Conservation (phyloP, 495 filamentous ascomycete species). For the Hyaloscypha bicolor region DNA sequence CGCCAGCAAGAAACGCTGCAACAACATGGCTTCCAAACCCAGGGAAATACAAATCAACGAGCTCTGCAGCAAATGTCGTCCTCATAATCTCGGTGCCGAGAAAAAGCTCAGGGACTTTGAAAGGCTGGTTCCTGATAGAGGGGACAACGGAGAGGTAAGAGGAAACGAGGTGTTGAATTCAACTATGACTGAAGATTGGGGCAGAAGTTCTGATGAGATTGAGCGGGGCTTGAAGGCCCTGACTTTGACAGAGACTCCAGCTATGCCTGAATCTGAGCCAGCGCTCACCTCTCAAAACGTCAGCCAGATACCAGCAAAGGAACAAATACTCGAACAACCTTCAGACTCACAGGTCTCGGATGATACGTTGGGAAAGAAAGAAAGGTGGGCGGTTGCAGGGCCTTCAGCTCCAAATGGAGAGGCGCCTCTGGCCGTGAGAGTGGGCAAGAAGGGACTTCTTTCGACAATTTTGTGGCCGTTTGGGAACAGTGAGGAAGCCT, state of each 20-base stretch:
- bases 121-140: not conserved
- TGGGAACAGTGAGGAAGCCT: not conserved
- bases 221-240: not conserved
- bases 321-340: not conserved
- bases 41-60: not conserved
- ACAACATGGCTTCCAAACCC: constrained; percentile 4
- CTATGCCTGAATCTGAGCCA: not conserved
- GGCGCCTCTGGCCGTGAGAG: not conserved
- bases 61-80: not conserved
- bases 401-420: not conserved
- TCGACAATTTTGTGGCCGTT: not conserved
- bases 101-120: not conserved
- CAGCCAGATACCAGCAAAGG: not conserved
- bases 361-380: not conserved
- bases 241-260: not conserved
- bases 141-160: not conserved
- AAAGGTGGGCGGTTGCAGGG: not conserved
- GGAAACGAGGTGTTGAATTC: not conserved
- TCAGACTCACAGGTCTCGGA: not conserved
- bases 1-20: not conserved
- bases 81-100: not conserved
- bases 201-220: not conserved
- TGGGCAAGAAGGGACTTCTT: not conserved
- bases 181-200: not conserved
- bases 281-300: not conserved